Evolutionary conservation across 345 rosid genomes (phyloP).

Genomic region (Euphorbia peplus): DNA sequence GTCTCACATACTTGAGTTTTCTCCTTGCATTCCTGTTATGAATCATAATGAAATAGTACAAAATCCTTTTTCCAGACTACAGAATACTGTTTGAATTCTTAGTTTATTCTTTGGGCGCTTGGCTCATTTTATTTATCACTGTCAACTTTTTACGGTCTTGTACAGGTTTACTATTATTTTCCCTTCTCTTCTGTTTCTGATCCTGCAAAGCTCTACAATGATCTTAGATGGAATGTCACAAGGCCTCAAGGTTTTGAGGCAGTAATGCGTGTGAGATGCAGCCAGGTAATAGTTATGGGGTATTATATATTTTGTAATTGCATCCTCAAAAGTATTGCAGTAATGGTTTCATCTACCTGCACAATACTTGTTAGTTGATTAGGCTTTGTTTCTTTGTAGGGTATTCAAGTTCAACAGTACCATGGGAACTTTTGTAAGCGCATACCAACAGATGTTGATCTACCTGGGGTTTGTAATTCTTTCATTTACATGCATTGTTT

Average conservation of each 20-base stretch:
- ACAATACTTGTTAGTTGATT: background rate
- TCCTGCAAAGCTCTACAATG: slow-evolving; percentile 92
- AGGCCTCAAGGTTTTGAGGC: slow-evolving; percentile 99
- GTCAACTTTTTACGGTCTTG: slow-evolving; percentile 7
- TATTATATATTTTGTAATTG: background rate
- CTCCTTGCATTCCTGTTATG: background rate
- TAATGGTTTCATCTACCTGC: background rate
- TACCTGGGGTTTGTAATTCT: slow-evolving; percentile 73
- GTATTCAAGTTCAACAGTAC: slow-evolving; percentile 95
- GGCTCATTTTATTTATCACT: background rate
- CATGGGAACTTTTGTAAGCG: slow-evolving; percentile 94
- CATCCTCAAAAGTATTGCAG: background rate
- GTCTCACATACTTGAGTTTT: background rate
- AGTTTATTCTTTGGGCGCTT: background rate
- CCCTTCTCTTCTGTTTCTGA: slow-evolving; percentile 93
- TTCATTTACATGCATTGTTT: slow-evolving; percentile 1
- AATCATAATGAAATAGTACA: background rate
- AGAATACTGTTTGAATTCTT: background rate
- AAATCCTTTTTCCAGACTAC: background rate
- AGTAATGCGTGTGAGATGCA: slow-evolving; percentile 95
- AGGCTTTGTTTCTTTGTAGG: slow-evolving; percentile 40
- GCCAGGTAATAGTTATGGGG: slow-evolving; percentile 52
- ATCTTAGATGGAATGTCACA: slow-evolving; percentile 95
- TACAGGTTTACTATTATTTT: slow-evolving; percentile 84
- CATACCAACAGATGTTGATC: slow-evolving; percentile 92